Conservation (phyloP, 345 rosid species). For the Murraya paniculata region DNA sequence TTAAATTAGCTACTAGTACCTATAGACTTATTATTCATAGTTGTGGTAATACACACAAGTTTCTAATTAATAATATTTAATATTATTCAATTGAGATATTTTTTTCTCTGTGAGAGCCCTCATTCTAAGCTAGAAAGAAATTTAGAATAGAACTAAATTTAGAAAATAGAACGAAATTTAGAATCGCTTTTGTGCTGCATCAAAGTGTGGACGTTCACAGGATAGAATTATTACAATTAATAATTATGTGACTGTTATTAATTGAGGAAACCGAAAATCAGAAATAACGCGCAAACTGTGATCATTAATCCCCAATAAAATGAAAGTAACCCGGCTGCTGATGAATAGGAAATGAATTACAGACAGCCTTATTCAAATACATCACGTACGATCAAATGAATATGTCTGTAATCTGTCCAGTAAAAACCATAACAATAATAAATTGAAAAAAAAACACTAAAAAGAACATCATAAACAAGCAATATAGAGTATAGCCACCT, state of each 20-base stretch:
- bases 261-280: background rate
- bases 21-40: too few relatives aligned
- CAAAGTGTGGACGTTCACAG: too few relatives aligned
- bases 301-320: background rate
- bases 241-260: background rate
- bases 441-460: too few relatives aligned
- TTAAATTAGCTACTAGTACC: too few relatives aligned
- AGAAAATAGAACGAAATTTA: too few relatives aligned
- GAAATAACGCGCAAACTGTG: background rate
- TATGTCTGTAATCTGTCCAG: background rate
- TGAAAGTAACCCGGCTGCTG: background rate
- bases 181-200: too few relatives aligned
- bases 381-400: background rate
- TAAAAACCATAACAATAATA: background rate
- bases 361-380: slow-evolving; percentile 1
- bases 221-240: background rate
- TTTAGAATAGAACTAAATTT: too few relatives aligned
- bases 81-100: too few relatives aligned
- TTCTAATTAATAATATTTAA: too few relatives aligned
- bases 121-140: too few relatives aligned
- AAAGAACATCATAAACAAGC: background rate
- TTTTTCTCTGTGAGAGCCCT: too few relatives aligned
- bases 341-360: background rate
- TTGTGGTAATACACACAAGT: too few relatives aligned
- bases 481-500: background rate